A percentile compares a stretch with the other conserved stretches of the same genome.
phyloP scores from a whole-genome alignment of 1,139 yeast species.

The Pichia sp. region DNA sequence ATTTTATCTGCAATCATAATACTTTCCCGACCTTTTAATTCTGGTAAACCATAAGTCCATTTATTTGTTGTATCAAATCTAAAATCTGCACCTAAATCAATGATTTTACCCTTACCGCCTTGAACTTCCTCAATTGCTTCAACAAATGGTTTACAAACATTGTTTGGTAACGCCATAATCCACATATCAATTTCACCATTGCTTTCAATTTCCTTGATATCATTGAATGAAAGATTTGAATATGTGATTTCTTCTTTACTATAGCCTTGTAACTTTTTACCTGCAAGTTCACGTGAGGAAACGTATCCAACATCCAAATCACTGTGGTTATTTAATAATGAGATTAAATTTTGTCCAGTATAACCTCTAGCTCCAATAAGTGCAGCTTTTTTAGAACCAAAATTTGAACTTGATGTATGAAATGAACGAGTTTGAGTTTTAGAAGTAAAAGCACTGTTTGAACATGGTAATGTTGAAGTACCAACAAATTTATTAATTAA shows the following conservation, averaged over 20 bases:
- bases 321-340: slow-evolving; percentile 81
- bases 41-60: slow-evolving; percentile 94
- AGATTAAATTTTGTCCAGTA: slow-evolving; percentile 90
- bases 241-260: slow-evolving; percentile 72
- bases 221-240: slow-evolving; percentile 83
- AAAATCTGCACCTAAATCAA: slow-evolving; percentile 93
- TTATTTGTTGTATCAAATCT: slow-evolving; percentile 82
- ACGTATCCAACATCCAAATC: slow-evolving; percentile 84
- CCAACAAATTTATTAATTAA: slow-evolving; percentile 58
- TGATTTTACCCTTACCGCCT: slow-evolving; percentile 59
- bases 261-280: slow-evolving; percentile 82
- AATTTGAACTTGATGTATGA: slow-evolving; percentile 27
- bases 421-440: slow-evolving; percentile 29
- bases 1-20: slow-evolving; percentile 76
- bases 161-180: slow-evolving; percentile 99
- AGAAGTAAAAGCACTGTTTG: slow-evolving; percentile 28
- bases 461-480: slow-evolving; percentile 1
- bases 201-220: slow-evolving; percentile 70
- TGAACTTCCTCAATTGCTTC: slow-evolving; percentile 75
- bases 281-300: slow-evolving; percentile 89
- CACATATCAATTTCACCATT: slow-evolving; percentile 82
- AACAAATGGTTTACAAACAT: slow-evolving; percentile 95
- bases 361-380: slow-evolving; percentile 97
- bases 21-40: slow-evolving; percentile 54
- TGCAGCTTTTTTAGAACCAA: slow-evolving; percentile 58